phyloP scores from a whole-genome alignment of 768 basidiomycete genomes.

The Wakefieldia striispora region DNA sequence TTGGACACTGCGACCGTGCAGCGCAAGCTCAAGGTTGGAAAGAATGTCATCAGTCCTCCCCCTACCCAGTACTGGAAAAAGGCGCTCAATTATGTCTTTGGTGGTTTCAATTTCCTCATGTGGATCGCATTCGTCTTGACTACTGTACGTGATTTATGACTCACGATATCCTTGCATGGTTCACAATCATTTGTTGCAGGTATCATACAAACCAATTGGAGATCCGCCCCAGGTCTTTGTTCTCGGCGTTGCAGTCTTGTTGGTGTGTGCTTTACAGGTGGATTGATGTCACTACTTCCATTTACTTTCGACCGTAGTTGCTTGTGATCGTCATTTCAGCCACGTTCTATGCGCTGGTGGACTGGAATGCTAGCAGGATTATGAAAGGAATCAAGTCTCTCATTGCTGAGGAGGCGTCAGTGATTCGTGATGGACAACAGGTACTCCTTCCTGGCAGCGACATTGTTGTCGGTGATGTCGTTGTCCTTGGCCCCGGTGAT shows the following conservation, averaged over 20 bases:
- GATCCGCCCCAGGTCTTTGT: constrained; percentile 40
- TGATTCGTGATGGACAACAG: constrained; percentile 47
- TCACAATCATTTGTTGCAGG: constrained; percentile 28
- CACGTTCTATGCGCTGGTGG: constrained; percentile 48
- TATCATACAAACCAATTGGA: constrained; percentile 52
- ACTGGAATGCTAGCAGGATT: constrained; percentile 45
- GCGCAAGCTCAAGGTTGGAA: constrained; percentile 36
- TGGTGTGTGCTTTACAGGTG: constrained; percentile 32
- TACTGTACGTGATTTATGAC: constrained; percentile 26
- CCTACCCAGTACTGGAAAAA: constrained; percentile 48
- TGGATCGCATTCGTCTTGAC: constrained; percentile 50
- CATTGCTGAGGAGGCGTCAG: constrained; percentile 54
- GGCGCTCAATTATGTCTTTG: constrained; percentile 50
- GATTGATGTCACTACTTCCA: not conserved
- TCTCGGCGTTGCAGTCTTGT: constrained; percentile 46
- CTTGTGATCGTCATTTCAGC: constrained; percentile 40
- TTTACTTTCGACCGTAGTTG: constrained; percentile 24
- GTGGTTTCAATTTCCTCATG: constrained; percentile 56
- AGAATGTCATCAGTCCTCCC: constrained; percentile 48
- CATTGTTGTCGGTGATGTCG: constrained; percentile 54
- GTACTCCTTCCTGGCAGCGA: constrained; percentile 49
- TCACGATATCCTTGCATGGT: not conserved
- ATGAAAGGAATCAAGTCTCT: constrained; percentile 57
- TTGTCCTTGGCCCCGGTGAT: constrained; percentile 49
- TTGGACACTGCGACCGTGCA: constrained; percentile 42